These are phyloP conservation scores for Starmerella floricola DNA, from an alignment of 805 yeast species.

Conservation along the genomic window DNA sequence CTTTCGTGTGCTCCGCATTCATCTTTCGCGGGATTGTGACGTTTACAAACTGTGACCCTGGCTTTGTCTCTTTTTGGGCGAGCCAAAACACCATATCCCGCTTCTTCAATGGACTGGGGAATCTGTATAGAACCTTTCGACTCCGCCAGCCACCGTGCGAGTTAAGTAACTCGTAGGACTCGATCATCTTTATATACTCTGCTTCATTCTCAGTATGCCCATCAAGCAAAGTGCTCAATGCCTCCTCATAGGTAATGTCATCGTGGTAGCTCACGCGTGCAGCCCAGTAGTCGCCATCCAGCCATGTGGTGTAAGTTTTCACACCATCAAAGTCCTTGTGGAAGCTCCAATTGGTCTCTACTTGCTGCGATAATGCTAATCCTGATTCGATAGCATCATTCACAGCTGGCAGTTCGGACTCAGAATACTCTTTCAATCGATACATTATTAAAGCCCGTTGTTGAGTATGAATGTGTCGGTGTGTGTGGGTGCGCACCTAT, in stretches of 20 bases:
- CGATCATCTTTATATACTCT: conserved; percentile 29
- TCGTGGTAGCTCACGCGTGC: conserved; percentile 29
- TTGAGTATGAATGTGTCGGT: background rate
- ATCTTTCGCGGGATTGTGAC: conserved; percentile 29
- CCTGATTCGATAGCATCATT: conserved; percentile 19
- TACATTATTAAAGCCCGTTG: conserved; percentile 15
- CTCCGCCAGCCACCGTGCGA: conserved; percentile 22
- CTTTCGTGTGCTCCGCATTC: conserved; percentile 22
- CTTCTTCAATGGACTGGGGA: conserved; percentile 28
- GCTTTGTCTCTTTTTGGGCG: conserved; percentile 24
- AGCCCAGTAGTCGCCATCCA: conserved; percentile 29
- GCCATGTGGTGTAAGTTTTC: conserved; percentile 22
- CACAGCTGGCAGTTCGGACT: conserved; percentile 20
- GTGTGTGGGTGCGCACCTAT: too few relatives aligned
- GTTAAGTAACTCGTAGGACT: conserved; percentile 22
- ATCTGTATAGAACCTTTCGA: conserved; percentile 25
- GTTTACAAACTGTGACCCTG: conserved; percentile 27
- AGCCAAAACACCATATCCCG: conserved; percentile 32
- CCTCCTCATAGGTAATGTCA: conserved; percentile 24
- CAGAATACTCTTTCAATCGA: conserved; percentile 17
- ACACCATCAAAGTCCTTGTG: conserved; percentile 18
- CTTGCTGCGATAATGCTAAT: conserved; percentile 12
- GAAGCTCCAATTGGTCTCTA: conserved; percentile 21
- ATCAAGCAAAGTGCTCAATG: conserved; percentile 25
- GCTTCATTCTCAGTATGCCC: conserved; percentile 32